Evolutionary conservation across 2,329 filamentous ascomycete genomes (phyloP).

Genomic region (Claviceps sp.): DNA sequence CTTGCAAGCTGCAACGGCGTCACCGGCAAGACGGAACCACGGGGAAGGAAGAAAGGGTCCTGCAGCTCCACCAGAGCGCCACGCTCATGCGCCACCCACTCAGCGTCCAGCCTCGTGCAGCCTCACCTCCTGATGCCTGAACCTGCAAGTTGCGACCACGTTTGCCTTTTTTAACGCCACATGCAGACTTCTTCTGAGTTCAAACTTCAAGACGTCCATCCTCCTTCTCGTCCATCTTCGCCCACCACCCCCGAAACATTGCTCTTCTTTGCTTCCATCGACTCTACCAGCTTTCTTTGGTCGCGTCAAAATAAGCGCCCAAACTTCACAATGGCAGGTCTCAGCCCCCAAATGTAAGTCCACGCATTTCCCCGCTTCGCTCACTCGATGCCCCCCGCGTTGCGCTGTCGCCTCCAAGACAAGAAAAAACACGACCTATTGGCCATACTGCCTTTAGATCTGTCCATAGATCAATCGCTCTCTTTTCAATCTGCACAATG

Average conservation of each 20-base stretch:
- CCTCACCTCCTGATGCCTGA: background rate
- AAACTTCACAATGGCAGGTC: slow-evolving; percentile 39
- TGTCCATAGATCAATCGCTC: background rate
- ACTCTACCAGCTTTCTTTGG: slow-evolving; percentile 2
- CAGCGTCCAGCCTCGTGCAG: background rate
- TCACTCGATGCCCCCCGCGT: background rate
- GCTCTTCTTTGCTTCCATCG: background rate
- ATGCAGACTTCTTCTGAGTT: background rate
- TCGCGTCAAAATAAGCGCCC: background rate
- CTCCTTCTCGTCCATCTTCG: background rate
- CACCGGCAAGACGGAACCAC: background rate
- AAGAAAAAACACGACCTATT: background rate
- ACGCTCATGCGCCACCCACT: background rate
- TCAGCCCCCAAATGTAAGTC: slow-evolving; percentile 52
- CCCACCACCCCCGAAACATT: background rate
- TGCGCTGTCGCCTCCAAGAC: background rate
- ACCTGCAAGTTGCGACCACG: slow-evolving; percentile 1
- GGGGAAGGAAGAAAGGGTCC: background rate
- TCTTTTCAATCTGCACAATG: background rate
- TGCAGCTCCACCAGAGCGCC: background rate
- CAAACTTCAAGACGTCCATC: background rate
- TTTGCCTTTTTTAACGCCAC: background rate
- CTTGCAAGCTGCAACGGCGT: no score
- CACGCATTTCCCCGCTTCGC: background rate
- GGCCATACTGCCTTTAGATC: background rate